phyloP scores from a whole-genome alignment of 1,284 basidiomycete genomes.

The Tilletiopsis washingtonensis region DNA sequence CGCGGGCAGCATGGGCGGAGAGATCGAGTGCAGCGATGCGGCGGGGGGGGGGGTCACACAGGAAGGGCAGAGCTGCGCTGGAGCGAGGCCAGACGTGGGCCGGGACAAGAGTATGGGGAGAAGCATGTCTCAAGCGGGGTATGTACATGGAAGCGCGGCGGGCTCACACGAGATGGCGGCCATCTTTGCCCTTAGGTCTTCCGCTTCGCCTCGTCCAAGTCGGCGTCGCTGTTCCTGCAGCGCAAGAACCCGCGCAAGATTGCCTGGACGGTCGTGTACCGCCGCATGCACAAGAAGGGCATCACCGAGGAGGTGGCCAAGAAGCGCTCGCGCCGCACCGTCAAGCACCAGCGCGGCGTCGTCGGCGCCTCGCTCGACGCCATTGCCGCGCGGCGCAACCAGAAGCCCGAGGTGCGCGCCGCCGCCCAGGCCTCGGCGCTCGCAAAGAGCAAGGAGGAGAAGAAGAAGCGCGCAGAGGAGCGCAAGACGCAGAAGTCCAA shows the following conservation, averaged over 20 bases:
- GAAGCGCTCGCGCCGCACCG: slow-evolving; percentile 93
- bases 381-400: slow-evolving; percentile 73
- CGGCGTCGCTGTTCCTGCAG: slow-evolving; percentile 93
- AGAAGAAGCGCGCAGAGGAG: slow-evolving; percentile 57
- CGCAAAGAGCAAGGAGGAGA: slow-evolving; percentile 84
- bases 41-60: too few relatives aligned
- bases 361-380: slow-evolving; percentile 88
- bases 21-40: too few relatives aligned
- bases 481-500: slow-evolving; percentile 54
- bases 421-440: slow-evolving; percentile 77
- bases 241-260: slow-evolving; percentile 99
- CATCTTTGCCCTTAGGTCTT: slow-evolving; percentile 26
- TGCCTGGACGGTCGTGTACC: slow-evolving; percentile 94
- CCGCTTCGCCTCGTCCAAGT: slow-evolving; percentile 51
- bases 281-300: slow-evolving; percentile 99
- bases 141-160: too few relatives aligned
- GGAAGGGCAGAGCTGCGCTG: too few relatives aligned
- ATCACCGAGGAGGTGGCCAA: slow-evolving; percentile 97
- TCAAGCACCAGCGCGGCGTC: slow-evolving; percentile 97
- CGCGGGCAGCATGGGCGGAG: too few relatives aligned
- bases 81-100: too few relatives aligned
- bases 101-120: too few relatives aligned
- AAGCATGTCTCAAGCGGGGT: too few relatives aligned
- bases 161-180: too few relatives aligned
- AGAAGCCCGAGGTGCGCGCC: slow-evolving; percentile 70